A percentile compares a stretch with the other conserved stretches of the same genome.
Evolutionary conservation across 1,284 basidiomycete species (phyloP).

Genomic region (Boletus smithii): DNA sequence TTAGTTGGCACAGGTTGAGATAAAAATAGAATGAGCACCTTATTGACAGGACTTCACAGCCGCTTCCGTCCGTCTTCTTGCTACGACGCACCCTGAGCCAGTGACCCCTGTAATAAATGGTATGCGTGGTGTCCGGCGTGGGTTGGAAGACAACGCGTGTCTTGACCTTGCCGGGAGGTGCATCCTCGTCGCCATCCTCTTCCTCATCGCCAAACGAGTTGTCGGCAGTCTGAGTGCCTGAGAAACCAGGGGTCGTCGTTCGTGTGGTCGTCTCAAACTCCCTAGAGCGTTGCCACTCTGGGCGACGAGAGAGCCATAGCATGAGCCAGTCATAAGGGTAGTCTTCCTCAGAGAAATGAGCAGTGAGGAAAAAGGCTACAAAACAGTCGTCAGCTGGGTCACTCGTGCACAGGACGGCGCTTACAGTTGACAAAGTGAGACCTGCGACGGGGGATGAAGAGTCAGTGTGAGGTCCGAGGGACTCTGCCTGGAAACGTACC

Average conservation of each 20-base stretch:
- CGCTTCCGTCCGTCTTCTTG: conserved; percentile 60
- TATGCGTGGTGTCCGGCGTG: conserved; percentile 78
- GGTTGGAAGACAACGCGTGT: conserved; percentile 82
- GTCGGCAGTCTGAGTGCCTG: conserved; percentile 44
- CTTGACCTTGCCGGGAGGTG: conserved; percentile 59
- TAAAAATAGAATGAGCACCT: conserved; percentile 42
- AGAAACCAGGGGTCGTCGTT: conserved; percentile 50
- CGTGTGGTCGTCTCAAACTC: conserved; percentile 83
- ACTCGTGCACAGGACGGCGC: conserved; percentile 29
- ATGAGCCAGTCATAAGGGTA: conserved; percentile 83
- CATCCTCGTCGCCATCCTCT: conserved; percentile 51
- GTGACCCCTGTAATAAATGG: conserved; percentile 77
- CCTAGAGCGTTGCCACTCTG: conserved; percentile 79
- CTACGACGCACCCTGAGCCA: conserved; percentile 72
- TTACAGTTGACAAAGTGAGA: conserved; percentile 79
- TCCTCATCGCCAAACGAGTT: conserved; percentile 65
- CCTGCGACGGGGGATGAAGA: conserved; percentile 38
- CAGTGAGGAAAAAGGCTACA: conserved; percentile 79
- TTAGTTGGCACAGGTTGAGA: conserved; percentile 9
- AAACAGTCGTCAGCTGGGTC: conserved; percentile 7
- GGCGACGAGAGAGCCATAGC: conserved; percentile 75
- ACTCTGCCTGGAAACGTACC: conserved; percentile 42
- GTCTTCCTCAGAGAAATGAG: conserved; percentile 81
- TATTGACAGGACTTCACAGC: conserved; percentile 70
- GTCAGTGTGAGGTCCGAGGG: conserved; percentile 7